Evolutionary conservation across 2,329 filamentous ascomycete species (phyloP).

Genomic region (Epichloe baconii): DNA sequence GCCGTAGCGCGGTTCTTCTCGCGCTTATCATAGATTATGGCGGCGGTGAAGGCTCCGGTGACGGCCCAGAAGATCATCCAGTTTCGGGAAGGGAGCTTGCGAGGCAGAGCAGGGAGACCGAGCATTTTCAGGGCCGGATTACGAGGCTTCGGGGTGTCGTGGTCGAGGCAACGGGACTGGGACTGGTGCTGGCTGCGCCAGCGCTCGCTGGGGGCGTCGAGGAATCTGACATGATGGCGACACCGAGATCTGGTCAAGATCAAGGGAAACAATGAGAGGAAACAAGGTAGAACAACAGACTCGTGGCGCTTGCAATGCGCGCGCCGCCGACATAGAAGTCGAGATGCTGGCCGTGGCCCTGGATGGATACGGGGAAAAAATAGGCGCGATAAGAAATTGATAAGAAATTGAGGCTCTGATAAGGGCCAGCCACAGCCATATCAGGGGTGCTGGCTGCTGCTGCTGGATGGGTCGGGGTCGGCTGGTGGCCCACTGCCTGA

Average conservation of each 20-base stretch:
- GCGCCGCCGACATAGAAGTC: not conserved
- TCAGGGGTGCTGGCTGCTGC: too few species aligned
- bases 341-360: not conserved
- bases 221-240: not conserved
- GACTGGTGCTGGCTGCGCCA: constrained; percentile 6
- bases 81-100: constrained; percentile 83
- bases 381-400: constrained; percentile 12
- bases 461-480: too few species aligned
- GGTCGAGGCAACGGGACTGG: not conserved
- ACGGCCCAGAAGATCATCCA: constrained; percentile 92
- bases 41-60: constrained; percentile 62
- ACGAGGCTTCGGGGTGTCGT: constrained; percentile 26
- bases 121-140: constrained; percentile 69
- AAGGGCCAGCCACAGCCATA: not conserved
- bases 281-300: not conserved
- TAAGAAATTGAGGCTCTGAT: not conserved
- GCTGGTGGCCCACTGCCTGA: not conserved
- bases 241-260: not conserved
- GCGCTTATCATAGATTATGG: constrained; percentile 82
- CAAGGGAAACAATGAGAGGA: not conserved
- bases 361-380: constrained; percentile 8
- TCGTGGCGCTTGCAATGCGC: not conserved
- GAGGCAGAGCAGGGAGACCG: constrained; percentile 72
- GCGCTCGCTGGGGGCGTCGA: not conserved
- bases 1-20: constrained; percentile 76